These are phyloP conservation scores for Canavalia gladiata DNA, from an alignment of 306 rosid species.

Conservation along the genomic window DNA sequence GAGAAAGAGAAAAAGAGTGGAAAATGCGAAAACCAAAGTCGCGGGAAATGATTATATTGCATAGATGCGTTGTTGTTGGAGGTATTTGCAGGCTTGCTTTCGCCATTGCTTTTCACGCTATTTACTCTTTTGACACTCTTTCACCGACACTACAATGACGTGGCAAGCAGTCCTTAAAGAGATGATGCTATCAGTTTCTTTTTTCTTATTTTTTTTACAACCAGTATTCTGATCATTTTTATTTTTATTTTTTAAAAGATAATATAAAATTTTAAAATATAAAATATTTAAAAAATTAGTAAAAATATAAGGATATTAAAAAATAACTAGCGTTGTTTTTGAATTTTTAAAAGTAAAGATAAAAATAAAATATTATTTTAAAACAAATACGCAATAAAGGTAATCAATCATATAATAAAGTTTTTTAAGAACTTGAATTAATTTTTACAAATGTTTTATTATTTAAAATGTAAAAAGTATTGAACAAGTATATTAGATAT, in stretches of 20 bases:
- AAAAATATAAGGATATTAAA: too few relatives aligned
- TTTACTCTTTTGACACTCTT: conserved; percentile 50
- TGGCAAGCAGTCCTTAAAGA: not conserved
- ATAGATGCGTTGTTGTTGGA: not conserved
- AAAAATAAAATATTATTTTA: too few relatives aligned
- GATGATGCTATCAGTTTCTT: too few relatives aligned
- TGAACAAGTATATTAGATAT: not conserved
- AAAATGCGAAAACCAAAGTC: conserved; percentile 67
- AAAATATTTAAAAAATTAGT: too few relatives aligned
- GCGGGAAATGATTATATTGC: conserved; percentile 60
- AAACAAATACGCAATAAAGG: too few relatives aligned
- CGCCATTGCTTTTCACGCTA: conserved; percentile 6
- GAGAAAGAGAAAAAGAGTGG: not conserved
- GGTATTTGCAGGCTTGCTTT: not conserved
- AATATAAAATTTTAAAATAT: too few relatives aligned
- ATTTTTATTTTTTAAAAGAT: too few relatives aligned
- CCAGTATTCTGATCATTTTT: too few relatives aligned
- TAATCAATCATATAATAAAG: not conserved
- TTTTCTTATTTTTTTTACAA: too few relatives aligned
- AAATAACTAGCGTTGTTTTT: too few relatives aligned
- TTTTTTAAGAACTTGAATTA: not conserved
- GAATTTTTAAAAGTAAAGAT: too few relatives aligned
- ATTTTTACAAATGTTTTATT: not conserved
- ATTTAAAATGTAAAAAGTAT: not conserved
- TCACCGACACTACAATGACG: conserved; percentile 57